A percentile compares a stretch with the other conserved stretches of the same genome.
Conservation (phyloP, 192 early-diverging fungal genomes). For the Haplosporangium gracile region DNA sequence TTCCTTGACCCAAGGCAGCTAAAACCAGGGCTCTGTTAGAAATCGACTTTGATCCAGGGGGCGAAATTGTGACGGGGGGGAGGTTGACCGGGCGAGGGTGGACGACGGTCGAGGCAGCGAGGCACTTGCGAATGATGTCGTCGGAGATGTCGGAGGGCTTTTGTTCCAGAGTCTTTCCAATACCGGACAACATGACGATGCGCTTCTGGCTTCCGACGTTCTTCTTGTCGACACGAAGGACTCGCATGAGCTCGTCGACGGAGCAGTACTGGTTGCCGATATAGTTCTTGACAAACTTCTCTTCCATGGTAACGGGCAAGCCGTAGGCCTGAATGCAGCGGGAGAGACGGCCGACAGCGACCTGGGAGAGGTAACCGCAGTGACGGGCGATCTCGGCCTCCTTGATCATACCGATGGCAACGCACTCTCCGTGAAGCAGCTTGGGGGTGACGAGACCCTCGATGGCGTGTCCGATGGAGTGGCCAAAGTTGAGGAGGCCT, state of each 20-base stretch:
- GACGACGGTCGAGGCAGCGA: conserved; percentile 83
- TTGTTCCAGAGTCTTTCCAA: conserved; percentile 89
- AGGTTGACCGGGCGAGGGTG: conserved; percentile 57
- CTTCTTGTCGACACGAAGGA: conserved; percentile 98
- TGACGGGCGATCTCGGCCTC: conserved; percentile 95
- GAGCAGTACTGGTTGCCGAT: conserved; percentile 74
- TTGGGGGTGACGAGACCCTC: conserved; percentile 92
- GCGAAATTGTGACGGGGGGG: conserved; percentile 70
- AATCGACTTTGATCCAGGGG: conserved; percentile 97
- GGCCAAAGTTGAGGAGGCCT: conserved; percentile 97
- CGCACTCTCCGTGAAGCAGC: conserved; percentile 96
- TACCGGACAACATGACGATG: conserved; percentile 86
- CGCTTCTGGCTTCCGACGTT: conserved; percentile 92
- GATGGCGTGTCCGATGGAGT: conserved; percentile 96
- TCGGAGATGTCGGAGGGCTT: conserved; percentile 89
- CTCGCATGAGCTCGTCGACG: conserved; percentile 88
- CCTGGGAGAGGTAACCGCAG: conserved; percentile 88
- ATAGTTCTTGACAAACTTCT: conserved; percentile 76
- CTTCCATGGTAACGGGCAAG: conserved; percentile 87
- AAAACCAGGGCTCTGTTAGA: conserved; percentile 96
- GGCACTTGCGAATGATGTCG: conserved; percentile 82
- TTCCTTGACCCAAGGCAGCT: conserved; percentile 88
- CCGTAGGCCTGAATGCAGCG: conserved; percentile 89
- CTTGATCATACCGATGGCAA: conserved; percentile 94
- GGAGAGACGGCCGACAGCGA: conserved; percentile 86